Evolutionary conservation across 2,329 filamentous ascomycete species (phyloP).

Genomic region (Pseudogymnoascus sp.): DNA sequence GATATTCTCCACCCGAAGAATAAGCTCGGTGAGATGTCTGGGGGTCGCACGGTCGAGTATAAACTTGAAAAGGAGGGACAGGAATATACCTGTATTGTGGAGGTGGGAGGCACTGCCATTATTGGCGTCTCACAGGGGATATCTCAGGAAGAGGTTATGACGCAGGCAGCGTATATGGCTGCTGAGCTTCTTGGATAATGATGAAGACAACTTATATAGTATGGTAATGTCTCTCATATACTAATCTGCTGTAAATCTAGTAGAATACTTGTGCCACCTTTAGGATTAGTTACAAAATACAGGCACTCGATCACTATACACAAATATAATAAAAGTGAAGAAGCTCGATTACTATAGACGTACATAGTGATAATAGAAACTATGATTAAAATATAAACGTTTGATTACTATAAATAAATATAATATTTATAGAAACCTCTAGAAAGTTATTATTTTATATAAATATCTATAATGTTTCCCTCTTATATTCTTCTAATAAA

Average conservation of each 20-base stretch:
- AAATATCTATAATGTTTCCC: no score
- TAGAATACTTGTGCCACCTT: neutral
- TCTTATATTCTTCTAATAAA: no score
- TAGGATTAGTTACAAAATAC: no score
- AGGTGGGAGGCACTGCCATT: slow-evolving; percentile 10
- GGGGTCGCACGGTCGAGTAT: slow-evolving; percentile 46
- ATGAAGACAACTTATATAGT: neutral
- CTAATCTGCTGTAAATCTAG: neutral
- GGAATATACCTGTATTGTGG: slow-evolving; percentile 9
- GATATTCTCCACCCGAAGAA: slow-evolving; percentile 59
- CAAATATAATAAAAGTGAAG: no score
- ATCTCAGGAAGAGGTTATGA: slow-evolving; percentile 52
- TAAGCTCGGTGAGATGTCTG: slow-evolving; percentile 52
- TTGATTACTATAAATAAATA: no score
- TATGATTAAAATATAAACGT: no score
- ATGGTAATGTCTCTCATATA: neutral
- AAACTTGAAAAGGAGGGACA: slow-evolving; percentile 24
- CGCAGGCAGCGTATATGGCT: slow-evolving; percentile 39
- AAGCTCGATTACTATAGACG: no score
- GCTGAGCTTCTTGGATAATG: slow-evolving; percentile 40
- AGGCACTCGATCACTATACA: no score
- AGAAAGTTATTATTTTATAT: no score
- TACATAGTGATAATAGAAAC: no score
- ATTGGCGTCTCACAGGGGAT: slow-evolving; percentile 19
- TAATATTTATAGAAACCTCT: no score